Evolutionary conservation across 148 eudicot species (phyloP).

Genomic region (Bassia scoparia): DNA sequence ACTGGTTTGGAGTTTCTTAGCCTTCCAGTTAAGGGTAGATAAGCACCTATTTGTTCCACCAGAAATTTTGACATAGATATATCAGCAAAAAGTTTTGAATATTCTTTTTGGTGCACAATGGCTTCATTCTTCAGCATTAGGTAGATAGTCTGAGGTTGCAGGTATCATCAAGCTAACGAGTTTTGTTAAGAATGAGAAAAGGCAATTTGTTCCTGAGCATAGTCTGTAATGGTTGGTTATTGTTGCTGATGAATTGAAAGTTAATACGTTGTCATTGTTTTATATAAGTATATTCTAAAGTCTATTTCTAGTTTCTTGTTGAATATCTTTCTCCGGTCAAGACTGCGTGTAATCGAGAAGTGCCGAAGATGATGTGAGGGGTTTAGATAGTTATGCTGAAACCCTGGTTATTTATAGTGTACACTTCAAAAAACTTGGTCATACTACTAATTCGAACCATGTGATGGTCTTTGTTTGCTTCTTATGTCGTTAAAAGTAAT

Average conservation of each 20-base stretch:
- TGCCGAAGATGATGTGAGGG: too few relatives aligned
- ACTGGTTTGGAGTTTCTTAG: conserved; percentile 66
- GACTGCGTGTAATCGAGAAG: too few relatives aligned
- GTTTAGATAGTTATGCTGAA: not conserved
- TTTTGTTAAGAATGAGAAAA: not conserved
- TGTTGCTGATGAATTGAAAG: not conserved
- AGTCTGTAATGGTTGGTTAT: not conserved
- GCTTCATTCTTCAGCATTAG: not conserved
- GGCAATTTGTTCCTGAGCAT: not conserved
- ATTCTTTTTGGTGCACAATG: not conserved
- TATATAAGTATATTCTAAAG: too few relatives aligned
- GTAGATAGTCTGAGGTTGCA: not conserved
- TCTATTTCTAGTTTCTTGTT: not conserved
- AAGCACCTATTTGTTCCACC: not conserved
- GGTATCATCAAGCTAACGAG: not conserved
- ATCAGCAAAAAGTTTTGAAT: not conserved
- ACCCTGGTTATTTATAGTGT: too few relatives aligned
- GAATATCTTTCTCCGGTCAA: too few relatives aligned
- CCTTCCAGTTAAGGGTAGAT: not conserved
- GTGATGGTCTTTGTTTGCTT: too few relatives aligned
- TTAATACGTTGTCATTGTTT: not conserved
- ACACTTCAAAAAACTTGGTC: too few relatives aligned
- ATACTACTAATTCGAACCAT: too few relatives aligned
- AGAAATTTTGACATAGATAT: not conserved
- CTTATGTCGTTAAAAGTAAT: too few relatives aligned